Conservation (phyloP, 2,329 filamentous ascomycete species). For the Fusarium beomiforme region DNA sequence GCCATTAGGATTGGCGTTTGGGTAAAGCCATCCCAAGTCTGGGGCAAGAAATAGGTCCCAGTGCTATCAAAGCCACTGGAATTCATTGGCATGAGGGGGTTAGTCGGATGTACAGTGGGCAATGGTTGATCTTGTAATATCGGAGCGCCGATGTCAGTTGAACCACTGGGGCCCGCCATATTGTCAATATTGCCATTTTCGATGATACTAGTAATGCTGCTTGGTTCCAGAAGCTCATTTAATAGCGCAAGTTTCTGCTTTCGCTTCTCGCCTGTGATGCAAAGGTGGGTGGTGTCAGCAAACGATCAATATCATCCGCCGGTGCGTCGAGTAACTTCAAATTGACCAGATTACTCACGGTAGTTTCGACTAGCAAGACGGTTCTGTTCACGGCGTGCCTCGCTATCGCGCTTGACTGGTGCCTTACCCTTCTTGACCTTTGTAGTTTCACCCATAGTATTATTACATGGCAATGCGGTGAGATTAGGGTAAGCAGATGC, state of each 20-base stretch:
- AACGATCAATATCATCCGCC: background rate
- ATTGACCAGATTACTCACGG: conserved; percentile 42
- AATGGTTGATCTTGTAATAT: background rate
- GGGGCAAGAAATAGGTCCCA: background rate
- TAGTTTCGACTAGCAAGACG: conserved; percentile 44
- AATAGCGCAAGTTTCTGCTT: conserved; percentile 56
- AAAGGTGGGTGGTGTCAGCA: conserved; percentile 24
- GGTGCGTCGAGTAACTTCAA: conserved; percentile 11
- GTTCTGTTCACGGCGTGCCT: conserved; percentile 43
- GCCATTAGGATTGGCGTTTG: background rate
- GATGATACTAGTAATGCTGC: background rate
- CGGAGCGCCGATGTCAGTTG: background rate
- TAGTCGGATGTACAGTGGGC: background rate
- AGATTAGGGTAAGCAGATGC: conserved; percentile 5
- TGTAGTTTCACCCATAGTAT: conserved; percentile 20
- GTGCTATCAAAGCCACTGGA: background rate
- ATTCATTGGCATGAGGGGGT: background rate
- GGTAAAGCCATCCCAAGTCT: background rate
- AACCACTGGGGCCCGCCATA: background rate
- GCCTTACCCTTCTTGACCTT: conserved; percentile 27
- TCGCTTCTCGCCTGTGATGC: conserved; percentile 53
- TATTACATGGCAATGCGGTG: background rate
- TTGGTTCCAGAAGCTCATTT: conserved; percentile 49
- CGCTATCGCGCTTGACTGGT: conserved; percentile 35
- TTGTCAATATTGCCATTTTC: background rate